Evolutionary conservation across 345 rosid species (phyloP).

Genomic region (Gossypioides kirkii): DNA sequence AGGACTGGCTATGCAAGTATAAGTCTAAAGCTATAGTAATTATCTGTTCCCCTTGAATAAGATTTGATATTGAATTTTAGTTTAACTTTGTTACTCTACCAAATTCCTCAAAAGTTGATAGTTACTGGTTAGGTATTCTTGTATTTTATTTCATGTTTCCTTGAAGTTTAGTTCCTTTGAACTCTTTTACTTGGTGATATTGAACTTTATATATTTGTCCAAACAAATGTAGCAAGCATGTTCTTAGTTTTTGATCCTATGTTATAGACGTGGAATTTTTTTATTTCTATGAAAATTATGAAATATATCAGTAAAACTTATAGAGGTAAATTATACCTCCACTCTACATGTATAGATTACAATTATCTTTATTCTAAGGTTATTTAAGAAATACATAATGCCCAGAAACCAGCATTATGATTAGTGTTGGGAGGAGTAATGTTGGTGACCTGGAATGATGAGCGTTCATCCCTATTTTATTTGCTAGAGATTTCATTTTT

Average conservation of each 20-base stretch:
- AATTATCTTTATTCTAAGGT: not conserved
- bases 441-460: not conserved
- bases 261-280: not conserved
- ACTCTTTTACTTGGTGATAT: not conserved
- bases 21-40: not conserved
- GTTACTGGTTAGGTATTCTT: not conserved
- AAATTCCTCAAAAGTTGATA: not conserved
- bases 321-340: not conserved
- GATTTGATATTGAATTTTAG: not conserved
- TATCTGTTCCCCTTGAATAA: not conserved
- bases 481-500: not conserved
- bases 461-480: not conserved
- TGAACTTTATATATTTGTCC: not conserved
- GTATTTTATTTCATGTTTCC: not conserved
- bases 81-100: not conserved
- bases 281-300: not conserved
- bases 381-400: not conserved
- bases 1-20: not conserved
- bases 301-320: not conserved
- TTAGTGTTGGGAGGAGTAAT: not conserved
- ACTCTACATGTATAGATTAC: not conserved
- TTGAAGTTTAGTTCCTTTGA: not conserved
- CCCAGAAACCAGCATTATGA: not conserved
- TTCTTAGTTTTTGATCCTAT: not conserved
- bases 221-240: not conserved